A percentile compares a stretch with the other conserved stretches of the same genome.
phyloP scores from a whole-genome alignment of 2,329 filamentous ascomycete genomes.

The Torrubiellomyces zombiae region DNA sequence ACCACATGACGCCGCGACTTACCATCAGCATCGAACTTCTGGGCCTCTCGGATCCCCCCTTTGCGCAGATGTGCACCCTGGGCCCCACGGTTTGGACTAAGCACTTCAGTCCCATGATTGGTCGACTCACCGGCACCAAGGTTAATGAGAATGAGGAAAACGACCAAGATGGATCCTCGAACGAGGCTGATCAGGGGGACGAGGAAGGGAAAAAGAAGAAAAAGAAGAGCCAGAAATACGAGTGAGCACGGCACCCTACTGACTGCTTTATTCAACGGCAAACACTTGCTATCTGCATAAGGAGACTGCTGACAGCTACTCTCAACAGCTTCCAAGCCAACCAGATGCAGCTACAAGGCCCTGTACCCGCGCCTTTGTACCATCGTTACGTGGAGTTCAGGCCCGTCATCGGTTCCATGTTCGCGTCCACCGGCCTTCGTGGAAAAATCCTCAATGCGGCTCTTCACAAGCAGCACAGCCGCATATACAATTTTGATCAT shows the following conservation, averaged over 20 bases:
- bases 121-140: conserved; percentile 58
- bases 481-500: conserved; percentile 77
- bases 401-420: conserved; percentile 81
- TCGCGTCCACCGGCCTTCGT: conserved; percentile 58
- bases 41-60: conserved; percentile 53
- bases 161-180: conserved; percentile 13
- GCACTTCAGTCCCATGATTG: conserved; percentile 81
- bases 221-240: conserved; percentile 52
- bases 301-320: not conserved
- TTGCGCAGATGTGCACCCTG: conserved; percentile 59
- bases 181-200: conserved; percentile 5
- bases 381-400: conserved; percentile 89
- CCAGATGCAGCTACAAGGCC: conserved; percentile 74
- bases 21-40: conserved; percentile 63
- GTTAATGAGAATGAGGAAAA: conserved; percentile 42
- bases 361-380: conserved; percentile 65
- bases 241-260: conserved; percentile 44
- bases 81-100: conserved; percentile 62
- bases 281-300: not conserved
- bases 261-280: no score
- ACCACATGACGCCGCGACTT: conserved; percentile 54
- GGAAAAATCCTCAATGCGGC: conserved; percentile 71
- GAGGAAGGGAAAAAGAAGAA: conserved; percentile 21
- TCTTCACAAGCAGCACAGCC: conserved; percentile 75
- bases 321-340: conserved; percentile 71